These are phyloP conservation scores for Thalia dealbata DNA, from an alignment of 176 grass and related monocot genomes.

Conservation along the genomic window DNA sequence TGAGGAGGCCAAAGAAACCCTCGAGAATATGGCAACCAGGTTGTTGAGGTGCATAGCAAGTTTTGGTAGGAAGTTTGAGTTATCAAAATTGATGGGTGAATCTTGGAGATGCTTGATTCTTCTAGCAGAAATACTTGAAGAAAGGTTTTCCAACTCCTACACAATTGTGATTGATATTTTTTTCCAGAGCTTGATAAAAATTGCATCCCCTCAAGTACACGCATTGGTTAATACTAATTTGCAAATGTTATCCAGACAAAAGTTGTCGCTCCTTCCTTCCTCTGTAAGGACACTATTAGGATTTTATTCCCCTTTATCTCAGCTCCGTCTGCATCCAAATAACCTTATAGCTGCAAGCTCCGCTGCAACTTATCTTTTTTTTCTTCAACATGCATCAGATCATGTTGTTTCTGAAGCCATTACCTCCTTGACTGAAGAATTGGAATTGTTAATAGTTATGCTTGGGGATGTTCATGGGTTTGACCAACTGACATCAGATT, in stretches of 20 bases:
- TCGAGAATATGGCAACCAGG: constrained; percentile 61
- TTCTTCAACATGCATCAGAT: constrained; percentile 60
- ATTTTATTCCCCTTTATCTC: constrained; percentile 57
- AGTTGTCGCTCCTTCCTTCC: constrained; percentile 43
- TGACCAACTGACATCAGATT: constrained; percentile 16
- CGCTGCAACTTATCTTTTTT: constrained; percentile 73
- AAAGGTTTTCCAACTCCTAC: constrained; percentile 80
- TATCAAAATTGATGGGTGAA: constrained; percentile 66
- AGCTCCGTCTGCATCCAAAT: constrained; percentile 78
- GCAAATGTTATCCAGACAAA: constrained; percentile 75
- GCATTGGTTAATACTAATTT: constrained; percentile 65
- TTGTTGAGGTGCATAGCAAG: constrained; percentile 57
- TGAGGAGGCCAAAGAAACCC: constrained; percentile 49
- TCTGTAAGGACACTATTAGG: constrained; percentile 52
- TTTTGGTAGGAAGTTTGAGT: constrained; percentile 59
- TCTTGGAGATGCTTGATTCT: constrained; percentile 76
- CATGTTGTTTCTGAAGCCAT: constrained; percentile 61
- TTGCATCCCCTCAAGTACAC: constrained; percentile 47
- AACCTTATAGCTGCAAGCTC: constrained; percentile 44
- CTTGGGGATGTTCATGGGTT: constrained; percentile 40
- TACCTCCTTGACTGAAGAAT: constrained; percentile 54
- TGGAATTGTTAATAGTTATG: constrained; percentile 57
- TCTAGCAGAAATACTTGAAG: constrained; percentile 63
- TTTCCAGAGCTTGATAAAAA: constrained; percentile 41
- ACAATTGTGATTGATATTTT: constrained; percentile 56